phyloP scores from a whole-genome alignment of 2,329 filamentous ascomycete genomes.

The Canariomyces notabilis region DNA sequence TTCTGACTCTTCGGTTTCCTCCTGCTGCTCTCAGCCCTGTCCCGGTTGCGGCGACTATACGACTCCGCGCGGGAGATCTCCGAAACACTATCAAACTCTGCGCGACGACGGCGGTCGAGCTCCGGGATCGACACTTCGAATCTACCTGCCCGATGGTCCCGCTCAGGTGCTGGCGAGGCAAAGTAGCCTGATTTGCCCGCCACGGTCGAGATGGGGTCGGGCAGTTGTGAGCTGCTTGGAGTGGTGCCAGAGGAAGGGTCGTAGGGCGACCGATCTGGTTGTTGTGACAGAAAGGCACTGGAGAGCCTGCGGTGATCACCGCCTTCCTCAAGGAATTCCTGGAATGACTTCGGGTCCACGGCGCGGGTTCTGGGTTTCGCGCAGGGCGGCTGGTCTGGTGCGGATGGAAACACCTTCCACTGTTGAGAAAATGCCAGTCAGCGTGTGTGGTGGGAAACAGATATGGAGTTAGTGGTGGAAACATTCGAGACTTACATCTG shows the following conservation, averaged over 20 bases:
- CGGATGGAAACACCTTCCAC: neutral
- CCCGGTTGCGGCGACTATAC: no score
- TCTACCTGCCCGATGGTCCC: no score
- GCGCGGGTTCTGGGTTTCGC: neutral
- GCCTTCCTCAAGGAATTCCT: neutral
- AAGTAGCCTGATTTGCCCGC: conserved; percentile 7
- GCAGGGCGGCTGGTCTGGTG: neutral
- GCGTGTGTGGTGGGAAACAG: no score
- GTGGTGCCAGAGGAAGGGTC: no score
- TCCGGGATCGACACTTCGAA: neutral
- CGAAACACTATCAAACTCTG: no score
- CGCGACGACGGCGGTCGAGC: neutral
- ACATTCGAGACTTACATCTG: neutral
- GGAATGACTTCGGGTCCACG: neutral
- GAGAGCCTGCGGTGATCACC: no score
- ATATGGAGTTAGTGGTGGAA: neutral
- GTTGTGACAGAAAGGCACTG: no score
- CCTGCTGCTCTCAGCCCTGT: no score
- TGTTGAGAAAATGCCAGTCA: no score
- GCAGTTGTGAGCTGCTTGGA: neutral
- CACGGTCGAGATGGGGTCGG: neutral
- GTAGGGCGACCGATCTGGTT: no score
- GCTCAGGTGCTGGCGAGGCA: neutral
- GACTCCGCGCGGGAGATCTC: no score
- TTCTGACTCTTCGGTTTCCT: no score